A percentile compares a stretch with the other conserved stretches of the same genome.
Evolutionary conservation across 73 alveolate species (phyloP).

Genomic region (Paramecium pentaurelia): DNA sequence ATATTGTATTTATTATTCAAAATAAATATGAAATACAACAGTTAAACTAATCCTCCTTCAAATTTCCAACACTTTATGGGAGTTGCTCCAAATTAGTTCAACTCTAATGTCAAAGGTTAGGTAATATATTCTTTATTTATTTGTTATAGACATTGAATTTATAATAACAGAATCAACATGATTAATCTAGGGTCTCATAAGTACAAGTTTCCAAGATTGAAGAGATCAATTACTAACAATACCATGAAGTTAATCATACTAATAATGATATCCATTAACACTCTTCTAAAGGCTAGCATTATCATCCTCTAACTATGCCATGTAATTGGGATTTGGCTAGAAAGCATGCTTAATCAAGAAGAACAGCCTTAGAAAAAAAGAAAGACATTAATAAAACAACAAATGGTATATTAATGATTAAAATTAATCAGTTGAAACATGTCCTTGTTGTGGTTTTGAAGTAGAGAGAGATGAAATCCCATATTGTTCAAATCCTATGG

Average conservation of each 20-base stretch:
- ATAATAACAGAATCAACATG: background rate
- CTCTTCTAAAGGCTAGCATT: background rate
- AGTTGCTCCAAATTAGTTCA: background rate
- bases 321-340: conserved; percentile 55
- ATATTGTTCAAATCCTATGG: conserved; percentile 35
- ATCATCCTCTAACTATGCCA: conserved; percentile 49
- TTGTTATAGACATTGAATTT: background rate
- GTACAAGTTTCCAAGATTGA: background rate
- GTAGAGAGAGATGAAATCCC: conserved; percentile 11
- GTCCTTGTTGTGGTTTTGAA: conserved; percentile 48
- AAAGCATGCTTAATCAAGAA: conserved; percentile 49
- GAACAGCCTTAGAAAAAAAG: conserved; percentile 25
- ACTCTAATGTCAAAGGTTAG: background rate
- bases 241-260: background rate
- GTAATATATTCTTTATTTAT: background rate
- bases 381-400: background rate
- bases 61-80: conserved; percentile 16
- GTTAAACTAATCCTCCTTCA: background rate
- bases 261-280: background rate
- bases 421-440: background rate
- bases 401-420: background rate
- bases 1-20: background rate
- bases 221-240: background rate
- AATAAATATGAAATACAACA: background rate
- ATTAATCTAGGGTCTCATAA: background rate